These are phyloP conservation scores for Ogataea trehaloabstinens DNA, from an alignment of 805 yeast genomes.

Conservation along the genomic window DNA sequence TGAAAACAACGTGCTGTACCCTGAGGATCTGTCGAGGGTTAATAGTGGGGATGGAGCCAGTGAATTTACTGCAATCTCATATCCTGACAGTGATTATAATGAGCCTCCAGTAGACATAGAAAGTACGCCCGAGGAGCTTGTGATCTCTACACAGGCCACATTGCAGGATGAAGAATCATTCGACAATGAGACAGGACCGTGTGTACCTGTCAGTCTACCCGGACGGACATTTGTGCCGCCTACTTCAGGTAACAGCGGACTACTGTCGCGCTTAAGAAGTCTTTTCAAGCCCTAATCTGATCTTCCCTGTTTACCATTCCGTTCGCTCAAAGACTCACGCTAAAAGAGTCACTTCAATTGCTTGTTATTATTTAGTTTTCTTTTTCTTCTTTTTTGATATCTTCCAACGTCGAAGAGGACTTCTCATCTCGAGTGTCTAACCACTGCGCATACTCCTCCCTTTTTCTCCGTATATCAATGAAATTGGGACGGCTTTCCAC, in stretches of 20 bases:
- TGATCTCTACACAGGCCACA: constrained; percentile 28
- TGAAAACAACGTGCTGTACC: constrained; percentile 49
- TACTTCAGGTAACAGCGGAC: constrained; percentile 7
- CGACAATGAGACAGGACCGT: constrained; percentile 8
- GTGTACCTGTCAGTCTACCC: constrained; percentile 1
- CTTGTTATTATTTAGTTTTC: too few relatives aligned
- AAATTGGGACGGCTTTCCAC: constrained; percentile 52
- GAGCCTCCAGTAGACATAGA: constrained; percentile 11
- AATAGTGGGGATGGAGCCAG: constrained; percentile 27
- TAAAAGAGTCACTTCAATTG: background rate
- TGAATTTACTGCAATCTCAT: constrained; percentile 32
- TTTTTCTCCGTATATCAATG: constrained; percentile 44
- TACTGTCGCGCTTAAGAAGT: constrained; percentile 24
- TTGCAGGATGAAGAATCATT: constrained; percentile 23
- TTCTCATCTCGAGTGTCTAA: constrained; percentile 8
- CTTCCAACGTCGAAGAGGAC: constrained; percentile 2
- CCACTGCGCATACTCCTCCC: constrained; percentile 38
- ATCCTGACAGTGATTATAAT: constrained; percentile 21
- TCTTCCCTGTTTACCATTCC: background rate
- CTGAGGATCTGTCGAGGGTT: constrained; percentile 25
- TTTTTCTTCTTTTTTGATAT: constrained; percentile 1
- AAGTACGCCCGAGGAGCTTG: constrained; percentile 20
- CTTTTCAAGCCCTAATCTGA: constrained; percentile 17
- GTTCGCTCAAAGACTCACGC: background rate
- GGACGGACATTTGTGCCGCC: constrained; percentile 3